Evolutionary conservation across 306 rosid genomes (phyloP).

Genomic region (Mimosa pudica): DNA sequence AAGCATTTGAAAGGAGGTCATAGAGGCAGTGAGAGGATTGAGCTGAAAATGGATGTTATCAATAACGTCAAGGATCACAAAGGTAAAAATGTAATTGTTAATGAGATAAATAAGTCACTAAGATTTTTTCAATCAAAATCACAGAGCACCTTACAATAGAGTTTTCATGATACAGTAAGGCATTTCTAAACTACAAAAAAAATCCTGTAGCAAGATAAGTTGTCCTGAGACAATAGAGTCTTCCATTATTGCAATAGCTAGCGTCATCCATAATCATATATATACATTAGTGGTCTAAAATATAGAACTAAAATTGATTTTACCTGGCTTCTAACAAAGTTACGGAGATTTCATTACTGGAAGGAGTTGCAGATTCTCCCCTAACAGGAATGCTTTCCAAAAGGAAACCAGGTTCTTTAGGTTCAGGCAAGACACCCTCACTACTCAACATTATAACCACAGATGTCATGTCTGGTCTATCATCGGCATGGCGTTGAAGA

Average conservation of each 20-base stretch:
- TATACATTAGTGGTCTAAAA: background rate
- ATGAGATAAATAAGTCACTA: too few species aligned
- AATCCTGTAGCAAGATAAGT: too few species aligned
- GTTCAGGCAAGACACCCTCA: constrained; percentile 39
- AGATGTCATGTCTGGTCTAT: constrained; percentile 49
- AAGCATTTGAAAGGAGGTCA: too few species aligned
- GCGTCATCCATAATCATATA: background rate
- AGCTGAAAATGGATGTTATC: too few species aligned
- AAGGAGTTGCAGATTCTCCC: constrained; percentile 17
- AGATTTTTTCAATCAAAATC: too few species aligned
- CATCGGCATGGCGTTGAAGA: constrained; percentile 45
- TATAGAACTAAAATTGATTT: background rate
- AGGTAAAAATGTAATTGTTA: too few species aligned
- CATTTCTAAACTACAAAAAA: too few species aligned
- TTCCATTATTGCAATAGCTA: background rate
- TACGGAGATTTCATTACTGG: constrained; percentile 21
- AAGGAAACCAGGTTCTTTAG: constrained; percentile 46
- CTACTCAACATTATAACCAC: constrained; percentile 50
- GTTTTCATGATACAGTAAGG: too few species aligned
- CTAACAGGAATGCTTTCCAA: background rate
- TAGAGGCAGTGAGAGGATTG: too few species aligned
- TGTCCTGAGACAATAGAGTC: background rate
- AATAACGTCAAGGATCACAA: too few species aligned
- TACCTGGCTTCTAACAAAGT: constrained; percentile 31
- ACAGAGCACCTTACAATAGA: too few species aligned